These are phyloP conservation scores for Aquilaria malaccensis DNA, from an alignment of 345 rosid species.

Conservation along the genomic window DNA sequence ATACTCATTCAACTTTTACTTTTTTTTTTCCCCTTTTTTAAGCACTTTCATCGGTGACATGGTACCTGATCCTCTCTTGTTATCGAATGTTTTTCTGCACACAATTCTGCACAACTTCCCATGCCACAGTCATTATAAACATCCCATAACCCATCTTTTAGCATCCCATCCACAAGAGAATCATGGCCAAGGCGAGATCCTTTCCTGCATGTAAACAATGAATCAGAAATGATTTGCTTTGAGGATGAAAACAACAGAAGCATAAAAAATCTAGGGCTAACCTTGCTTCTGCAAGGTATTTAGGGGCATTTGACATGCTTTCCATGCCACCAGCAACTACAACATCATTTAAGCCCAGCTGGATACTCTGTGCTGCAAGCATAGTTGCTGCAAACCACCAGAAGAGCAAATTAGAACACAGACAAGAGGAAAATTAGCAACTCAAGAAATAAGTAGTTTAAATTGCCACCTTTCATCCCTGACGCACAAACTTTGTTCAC, in stretches of 20 bases:
- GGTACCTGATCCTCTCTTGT: slow-evolving; percentile 87
- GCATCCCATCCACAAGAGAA: slow-evolving; percentile 88
- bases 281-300: slow-evolving; percentile 94
- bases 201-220: slow-evolving; percentile 46
- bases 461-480: slow-evolving; percentile 85
- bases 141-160: slow-evolving; percentile 98
- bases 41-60: slow-evolving; percentile 1
- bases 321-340: slow-evolving; percentile 99
- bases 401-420: neutral
- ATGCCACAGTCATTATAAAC: slow-evolving; percentile 83
- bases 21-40: too few species aligned
- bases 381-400: slow-evolving; percentile 56
- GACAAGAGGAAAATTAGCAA: neutral
- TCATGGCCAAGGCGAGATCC: slow-evolving; percentile 97
- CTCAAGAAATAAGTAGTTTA: neutral
- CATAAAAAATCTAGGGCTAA: slow-evolving; percentile 12
- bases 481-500: slow-evolving; percentile 98
- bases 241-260: slow-evolving; percentile 2
- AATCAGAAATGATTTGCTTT: slow-evolving; percentile 17
- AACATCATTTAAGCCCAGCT: slow-evolving; percentile 83
- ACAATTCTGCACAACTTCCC: slow-evolving; percentile 94
- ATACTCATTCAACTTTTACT: too few species aligned
- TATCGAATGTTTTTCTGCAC: slow-evolving; percentile 69
- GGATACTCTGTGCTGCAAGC: slow-evolving; percentile 95
- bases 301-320: slow-evolving; percentile 95